phyloP scores from a whole-genome alignment of 179 eudicot genomes.

The Dionaea muscipula region DNA sequence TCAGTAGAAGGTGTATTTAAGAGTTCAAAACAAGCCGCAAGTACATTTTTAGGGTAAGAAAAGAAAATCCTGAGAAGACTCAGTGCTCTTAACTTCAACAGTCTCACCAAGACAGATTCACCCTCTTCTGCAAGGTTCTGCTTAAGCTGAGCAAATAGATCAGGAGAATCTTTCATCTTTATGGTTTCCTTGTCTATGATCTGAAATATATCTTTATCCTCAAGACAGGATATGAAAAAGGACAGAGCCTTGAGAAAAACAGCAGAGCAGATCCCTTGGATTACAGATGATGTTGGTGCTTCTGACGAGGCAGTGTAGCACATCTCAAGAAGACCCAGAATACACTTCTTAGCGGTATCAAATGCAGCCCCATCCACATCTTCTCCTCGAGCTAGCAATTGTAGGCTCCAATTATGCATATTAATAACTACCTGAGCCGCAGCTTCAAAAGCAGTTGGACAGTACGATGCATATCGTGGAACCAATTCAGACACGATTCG shows the following conservation, averaged over 20 bases:
- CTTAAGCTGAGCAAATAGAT: constrained; percentile 37
- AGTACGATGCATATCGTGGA: constrained; percentile 68
- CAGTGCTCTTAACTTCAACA: constrained; percentile 56
- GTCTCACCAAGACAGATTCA: constrained; percentile 29
- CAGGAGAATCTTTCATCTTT: constrained; percentile 41
- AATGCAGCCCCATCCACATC: constrained; percentile 65
- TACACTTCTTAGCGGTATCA: constrained; percentile 69
- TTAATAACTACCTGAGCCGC: constrained; percentile 70
- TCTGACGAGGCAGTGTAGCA: constrained; percentile 56
- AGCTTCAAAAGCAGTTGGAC: constrained; percentile 97
- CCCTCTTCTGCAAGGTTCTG: constrained; percentile 39
- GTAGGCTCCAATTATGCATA: constrained; percentile 67
- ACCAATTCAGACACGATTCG: constrained; percentile 66
- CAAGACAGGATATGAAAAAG: constrained; percentile 59
- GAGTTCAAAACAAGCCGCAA: constrained; percentile 73
- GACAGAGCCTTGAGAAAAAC: constrained; percentile 60
- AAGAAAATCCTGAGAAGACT: constrained; percentile 65
- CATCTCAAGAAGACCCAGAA: constrained; percentile 68
- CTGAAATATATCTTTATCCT: constrained; percentile 61
- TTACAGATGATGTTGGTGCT: constrained; percentile 63
- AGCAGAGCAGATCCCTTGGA: constrained; percentile 65
- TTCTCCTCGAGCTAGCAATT: constrained; percentile 53
- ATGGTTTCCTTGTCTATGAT: constrained; percentile 45
- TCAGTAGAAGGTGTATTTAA: constrained; percentile 36
- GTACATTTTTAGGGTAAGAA: constrained; percentile 55